Evolutionary conservation across 371 early-diverging fungal genomes (phyloP), one percentile per base, ranked within the genome.

Genomic region (Funneliformis caledonium): DNA sequence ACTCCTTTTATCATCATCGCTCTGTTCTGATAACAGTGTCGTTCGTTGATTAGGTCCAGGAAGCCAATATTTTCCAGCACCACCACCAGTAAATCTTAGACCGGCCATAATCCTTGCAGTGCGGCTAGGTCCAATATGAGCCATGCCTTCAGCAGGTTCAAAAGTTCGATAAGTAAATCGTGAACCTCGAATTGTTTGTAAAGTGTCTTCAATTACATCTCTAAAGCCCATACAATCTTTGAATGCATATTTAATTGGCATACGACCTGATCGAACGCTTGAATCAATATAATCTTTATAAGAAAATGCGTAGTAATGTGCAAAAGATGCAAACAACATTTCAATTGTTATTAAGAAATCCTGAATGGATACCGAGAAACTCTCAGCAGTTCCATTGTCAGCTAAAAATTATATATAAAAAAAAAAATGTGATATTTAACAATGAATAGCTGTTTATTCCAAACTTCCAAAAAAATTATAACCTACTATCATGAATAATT

Each of bases 271-370:
- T 60, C 87, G 89, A 2, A 89, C 87, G 76, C 85, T 86, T 11
- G 86, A 85, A 43, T 89, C 89, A 68, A 89, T 89, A 76, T 94
- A 95, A 81, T 95, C 96, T 76, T 89, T 86, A 81, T 93, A 91
- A 1, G 95, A 93, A 80, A 95, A 95, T 2, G 94, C 90, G 81
- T 89, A 90, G 90, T 92, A 92, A 86, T 97, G 97, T 19, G 92
- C 94, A 56, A 93, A 84, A 4, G 97, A 93, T 59, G 95, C 94
- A 61, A 93, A 89, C 8, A 95, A 89, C 95, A 96, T 95, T 86
- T 98, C 98, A 52, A 98, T 84, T 78, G 97, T 97, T 37, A 98
- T 94, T 62, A 97, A 88, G 83, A 93, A 92, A 88, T 97, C 97
- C 82, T 98, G 97, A 72, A 96, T 87, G n/a, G 94, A 95, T 0